Base-by-base conservation (phyloP, 2,329 filamentous ascomycete species). In the Alternaria brassicae region DNA sequence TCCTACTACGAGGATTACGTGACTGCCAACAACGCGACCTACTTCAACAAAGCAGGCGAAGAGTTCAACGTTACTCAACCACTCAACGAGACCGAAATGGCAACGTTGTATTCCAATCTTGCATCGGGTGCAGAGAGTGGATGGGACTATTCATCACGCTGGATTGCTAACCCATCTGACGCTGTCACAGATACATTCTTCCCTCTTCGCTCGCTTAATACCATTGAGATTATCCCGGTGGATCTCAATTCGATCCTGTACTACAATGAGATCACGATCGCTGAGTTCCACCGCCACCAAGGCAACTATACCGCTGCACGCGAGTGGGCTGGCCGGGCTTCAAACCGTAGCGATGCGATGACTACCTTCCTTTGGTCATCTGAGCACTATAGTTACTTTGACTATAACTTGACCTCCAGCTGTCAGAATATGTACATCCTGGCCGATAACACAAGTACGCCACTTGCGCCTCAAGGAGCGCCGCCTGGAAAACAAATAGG, bases 221-320 rank as follows among this genome's bases (percentile, higher is more conserved):
- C 83, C 6, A 78, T 79, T 56, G 81, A 85, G 44, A 82, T 85
- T 10, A 78, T 91, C 1, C 86, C 87, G 1, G 86, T 91, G 2
- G 88, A 90, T 56, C 81, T 91, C 62, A 90, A 91, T 75, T 85
- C 87, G 1, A 89, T 90, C 42, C 77, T 91, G 8, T 91, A 90
- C 73, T 83, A 83, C 67, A 89, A 89, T 63, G 88, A 91, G 68
- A 77, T 85, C 2, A 80, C 82, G 50, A 87, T 90, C 52, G 81
- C 85, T 10, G 68, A 77, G 2, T 88, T 89, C 71, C 80, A 86
- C 62, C 79, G 81, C 39, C 71, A 76, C 21, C 79, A 80, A 0
- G 85, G 85, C 54, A 85, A 89, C 71, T 68, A 73, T 28, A 81
- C 79, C 1, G 83, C 78, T 1, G 84, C 85, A 2, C 72, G 77